Evolutionary conservation across 345 rosid species (phyloP).

Genomic region (Cardiospermum halicacabum): DNA sequence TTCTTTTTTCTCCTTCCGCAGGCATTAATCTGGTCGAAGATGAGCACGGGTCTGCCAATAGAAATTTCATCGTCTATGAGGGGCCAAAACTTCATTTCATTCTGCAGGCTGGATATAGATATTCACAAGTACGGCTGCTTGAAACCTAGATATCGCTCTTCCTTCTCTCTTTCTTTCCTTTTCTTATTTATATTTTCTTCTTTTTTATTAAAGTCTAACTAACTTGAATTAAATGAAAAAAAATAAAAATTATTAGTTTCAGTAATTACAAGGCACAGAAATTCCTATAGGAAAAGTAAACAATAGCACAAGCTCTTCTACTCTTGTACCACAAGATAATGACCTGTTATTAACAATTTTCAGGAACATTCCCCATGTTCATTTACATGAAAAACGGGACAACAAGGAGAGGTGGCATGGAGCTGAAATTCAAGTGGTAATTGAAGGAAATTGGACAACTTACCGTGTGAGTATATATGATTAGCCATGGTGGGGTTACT

Average conservation of each 20-base stretch:
- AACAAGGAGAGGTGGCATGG: slow-evolving; percentile 82
- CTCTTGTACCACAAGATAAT: not conserved
- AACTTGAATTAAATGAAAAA: not conserved
- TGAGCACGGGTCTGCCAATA: slow-evolving; percentile 98
- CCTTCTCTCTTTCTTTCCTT: too few species aligned
- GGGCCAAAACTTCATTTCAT: slow-evolving; percentile 63
- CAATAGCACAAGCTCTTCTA: not conserved
- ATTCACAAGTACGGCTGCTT: slow-evolving; percentile 62
- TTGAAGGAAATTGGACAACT: slow-evolving; percentile 98
- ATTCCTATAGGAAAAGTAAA: not conserved
- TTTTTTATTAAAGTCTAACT: not conserved
- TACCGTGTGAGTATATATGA: slow-evolving; percentile 56
- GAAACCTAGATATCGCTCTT: not conserved
- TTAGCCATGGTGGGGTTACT: slow-evolving; percentile 4
- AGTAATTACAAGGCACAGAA: not conserved
- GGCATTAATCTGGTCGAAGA: slow-evolving; percentile 99
- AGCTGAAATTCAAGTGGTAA: slow-evolving; percentile 91
- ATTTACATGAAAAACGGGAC: slow-evolving; percentile 72
- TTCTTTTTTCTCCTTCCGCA: slow-evolving; percentile 26
- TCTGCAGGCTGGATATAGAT: slow-evolving; percentile 95
- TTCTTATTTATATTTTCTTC: too few species aligned
- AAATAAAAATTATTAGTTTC: too few species aligned
- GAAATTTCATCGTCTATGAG: slow-evolving; percentile 90
- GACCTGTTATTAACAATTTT: slow-evolving; percentile 16
- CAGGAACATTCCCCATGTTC: slow-evolving; percentile 93